Evolutionary conservation across 805 yeast species (phyloP).

Genomic region (Metschnikowia borealis): DNA sequence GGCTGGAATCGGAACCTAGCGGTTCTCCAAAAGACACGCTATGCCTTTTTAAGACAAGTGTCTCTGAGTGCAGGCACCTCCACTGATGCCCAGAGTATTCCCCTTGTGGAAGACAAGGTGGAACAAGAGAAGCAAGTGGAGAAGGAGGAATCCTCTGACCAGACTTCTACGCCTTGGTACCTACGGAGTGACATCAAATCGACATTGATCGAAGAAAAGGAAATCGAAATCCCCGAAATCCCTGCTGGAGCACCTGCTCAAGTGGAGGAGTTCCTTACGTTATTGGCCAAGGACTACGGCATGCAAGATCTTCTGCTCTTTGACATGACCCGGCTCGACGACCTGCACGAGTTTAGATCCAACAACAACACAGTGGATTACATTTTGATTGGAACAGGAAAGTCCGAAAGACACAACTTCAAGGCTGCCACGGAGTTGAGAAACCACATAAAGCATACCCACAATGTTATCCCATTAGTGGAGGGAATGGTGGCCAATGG

Average conservation of each 20-base stretch:
- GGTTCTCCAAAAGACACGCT: neutral
- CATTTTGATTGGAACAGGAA: constrained; percentile 68
- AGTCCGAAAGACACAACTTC: constrained; percentile 68
- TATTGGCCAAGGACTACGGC: constrained; percentile 60
- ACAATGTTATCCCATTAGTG: constrained; percentile 41
- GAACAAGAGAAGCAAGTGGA: neutral
- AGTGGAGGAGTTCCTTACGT: constrained; percentile 41
- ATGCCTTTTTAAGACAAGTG: neutral
- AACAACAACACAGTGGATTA: constrained; percentile 28
- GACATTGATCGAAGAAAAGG: constrained; percentile 23
- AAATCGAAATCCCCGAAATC: constrained; percentile 45
- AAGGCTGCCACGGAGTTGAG: constrained; percentile 63
- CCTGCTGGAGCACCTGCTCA: constrained; percentile 59
- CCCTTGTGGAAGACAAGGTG: neutral
- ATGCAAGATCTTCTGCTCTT: constrained; percentile 57
- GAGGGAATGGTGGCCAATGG: constrained; percentile 72
- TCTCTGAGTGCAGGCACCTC: neutral
- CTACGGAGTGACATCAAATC: constrained; percentile 42
- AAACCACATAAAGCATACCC: constrained; percentile 50
- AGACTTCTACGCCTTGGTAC: constrained; percentile 53
- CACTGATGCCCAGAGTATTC: neutral
- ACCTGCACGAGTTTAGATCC: constrained; percentile 27
- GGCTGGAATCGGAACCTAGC: neutral
- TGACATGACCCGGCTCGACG: constrained; percentile 49
- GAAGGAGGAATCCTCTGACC: neutral